Percentiles rank a stretch among this genome's conserved stretches.
These are phyloP conservation scores for Barbarea vulgaris DNA, from an alignment of 345 rosid species.

Conservation along the genomic window DNA sequence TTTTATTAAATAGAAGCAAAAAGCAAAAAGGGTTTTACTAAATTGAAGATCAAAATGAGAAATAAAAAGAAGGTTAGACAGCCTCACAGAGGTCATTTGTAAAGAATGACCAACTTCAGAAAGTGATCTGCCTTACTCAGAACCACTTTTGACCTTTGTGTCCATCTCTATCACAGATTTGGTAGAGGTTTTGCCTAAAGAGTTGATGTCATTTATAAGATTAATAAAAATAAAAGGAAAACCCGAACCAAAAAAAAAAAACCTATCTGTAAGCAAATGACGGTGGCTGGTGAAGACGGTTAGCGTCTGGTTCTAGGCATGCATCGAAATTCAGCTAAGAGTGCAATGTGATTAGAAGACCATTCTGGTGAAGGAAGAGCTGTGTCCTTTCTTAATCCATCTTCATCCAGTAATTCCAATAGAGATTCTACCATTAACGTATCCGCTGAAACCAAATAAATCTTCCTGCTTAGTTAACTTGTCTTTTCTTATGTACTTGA, in stretches of 20 bases:
- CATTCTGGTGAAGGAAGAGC: slow-evolving; percentile 99
- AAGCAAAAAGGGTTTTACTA: slow-evolving; percentile 4
- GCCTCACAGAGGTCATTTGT: slow-evolving; percentile 31
- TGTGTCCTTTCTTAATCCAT: slow-evolving; percentile 94
- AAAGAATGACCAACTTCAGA: slow-evolving; percentile 37
- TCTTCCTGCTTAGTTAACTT: neutral
- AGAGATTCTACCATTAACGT: slow-evolving; percentile 85
- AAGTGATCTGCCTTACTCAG: slow-evolving; percentile 40
- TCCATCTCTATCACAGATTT: slow-evolving; percentile 29
- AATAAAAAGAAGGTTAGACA: slow-evolving; percentile 25
- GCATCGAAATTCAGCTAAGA: slow-evolving; percentile 96
- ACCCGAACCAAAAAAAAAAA: slow-evolving; percentile 6
- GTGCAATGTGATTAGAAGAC: slow-evolving; percentile 98
- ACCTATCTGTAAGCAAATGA: slow-evolving; percentile 37
- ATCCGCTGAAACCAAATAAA: slow-evolving; percentile 66
- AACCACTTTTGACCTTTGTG: slow-evolving; percentile 30
- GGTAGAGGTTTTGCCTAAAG: slow-evolving; percentile 31
- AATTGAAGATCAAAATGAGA: slow-evolving; percentile 31
- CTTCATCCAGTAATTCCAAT: slow-evolving; percentile 96
- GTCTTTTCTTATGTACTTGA: neutral
- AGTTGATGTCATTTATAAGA: slow-evolving; percentile 23
- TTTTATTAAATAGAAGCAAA: neutral
- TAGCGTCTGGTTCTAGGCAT: slow-evolving; percentile 90
- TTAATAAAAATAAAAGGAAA: neutral
- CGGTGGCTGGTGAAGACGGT: slow-evolving; percentile 34